phyloP scores from a whole-genome alignment of 495 filamentous ascomycete species.

The Articulospora tetracladia region DNA sequence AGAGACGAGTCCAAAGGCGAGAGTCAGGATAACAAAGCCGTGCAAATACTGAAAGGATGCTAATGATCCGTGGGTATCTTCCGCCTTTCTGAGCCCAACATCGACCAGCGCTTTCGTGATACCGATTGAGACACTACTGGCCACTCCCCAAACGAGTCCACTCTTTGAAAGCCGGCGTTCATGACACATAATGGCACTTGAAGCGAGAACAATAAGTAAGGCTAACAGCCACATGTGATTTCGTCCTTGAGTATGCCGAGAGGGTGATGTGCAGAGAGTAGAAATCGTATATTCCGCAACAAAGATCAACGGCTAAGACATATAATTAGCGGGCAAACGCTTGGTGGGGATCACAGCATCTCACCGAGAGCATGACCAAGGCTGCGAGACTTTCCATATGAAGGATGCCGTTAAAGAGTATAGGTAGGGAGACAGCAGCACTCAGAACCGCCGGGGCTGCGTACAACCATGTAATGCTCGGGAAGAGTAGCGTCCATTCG shows the following conservation, averaged over 20 bases:
- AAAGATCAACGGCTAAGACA: slow-evolving; percentile 15
- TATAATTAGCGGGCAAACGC: not conserved
- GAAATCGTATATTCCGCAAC: slow-evolving; percentile 8
- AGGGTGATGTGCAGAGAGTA: slow-evolving; percentile 2
- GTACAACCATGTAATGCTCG: not conserved
- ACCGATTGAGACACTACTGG: slow-evolving; percentile 6
- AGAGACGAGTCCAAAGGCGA: slow-evolving; percentile 23
- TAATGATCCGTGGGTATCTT: slow-evolving; percentile 15
- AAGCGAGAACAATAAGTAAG: not conserved
- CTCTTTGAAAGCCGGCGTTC: slow-evolving; percentile 17
- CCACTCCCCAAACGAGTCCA: slow-evolving; percentile 10
- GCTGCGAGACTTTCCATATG: slow-evolving; percentile 17
- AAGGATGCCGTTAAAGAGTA: slow-evolving; percentile 12
- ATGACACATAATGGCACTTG: slow-evolving; percentile 8
- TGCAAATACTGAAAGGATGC: slow-evolving; percentile 16
- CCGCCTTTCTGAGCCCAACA: slow-evolving; percentile 5
- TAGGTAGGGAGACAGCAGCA: slow-evolving; percentile 8
- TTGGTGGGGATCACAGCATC: not conserved
- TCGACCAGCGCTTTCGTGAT: slow-evolving; percentile 8
- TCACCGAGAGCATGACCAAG: slow-evolving; percentile 20
- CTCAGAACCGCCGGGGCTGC: slow-evolving; percentile 4
- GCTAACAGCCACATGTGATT: slow-evolving; percentile 2
- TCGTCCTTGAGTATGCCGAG: not conserved
- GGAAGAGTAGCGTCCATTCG: not conserved
- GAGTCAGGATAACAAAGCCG: slow-evolving; percentile 24